These are phyloP conservation scores for Pilatotrama ljubarskyi DNA, from an alignment of 768 basidiomycete species.

Conservation along the genomic window DNA sequence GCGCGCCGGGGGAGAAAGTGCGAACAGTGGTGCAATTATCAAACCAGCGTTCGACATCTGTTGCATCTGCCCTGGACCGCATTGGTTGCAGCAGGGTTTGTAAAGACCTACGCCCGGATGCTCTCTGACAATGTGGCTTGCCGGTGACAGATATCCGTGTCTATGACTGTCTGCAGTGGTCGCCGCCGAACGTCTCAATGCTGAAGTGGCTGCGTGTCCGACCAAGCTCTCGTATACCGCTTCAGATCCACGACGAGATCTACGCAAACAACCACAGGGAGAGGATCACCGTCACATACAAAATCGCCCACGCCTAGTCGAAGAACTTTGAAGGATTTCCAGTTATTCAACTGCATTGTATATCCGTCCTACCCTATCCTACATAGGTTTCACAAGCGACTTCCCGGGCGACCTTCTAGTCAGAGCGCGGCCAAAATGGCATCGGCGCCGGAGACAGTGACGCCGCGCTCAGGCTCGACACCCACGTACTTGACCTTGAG, in stretches of 20 bases:
- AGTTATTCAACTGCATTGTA: neutral
- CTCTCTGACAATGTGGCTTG: neutral
- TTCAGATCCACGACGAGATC: no score
- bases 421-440: slow-evolving; percentile 42
- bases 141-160: no score
- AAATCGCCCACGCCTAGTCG: no score
- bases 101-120: neutral
- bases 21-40: slow-evolving; percentile 6
- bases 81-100: neutral
- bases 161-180: no score
- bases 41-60: neutral
- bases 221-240: no score
- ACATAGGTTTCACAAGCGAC: slow-evolving; percentile 4
- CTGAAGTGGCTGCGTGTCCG: neutral
- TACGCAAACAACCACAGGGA: no score
- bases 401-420: neutral
- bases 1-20: neutral
- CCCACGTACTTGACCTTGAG: slow-evolving; percentile 66
- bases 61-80: neutral
- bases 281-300: no score
- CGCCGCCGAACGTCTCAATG: neutral
- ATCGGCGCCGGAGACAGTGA: slow-evolving; percentile 40
- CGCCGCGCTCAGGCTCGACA: slow-evolving; percentile 36
- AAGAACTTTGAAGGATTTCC: neutral
- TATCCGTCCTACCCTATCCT: neutral